These are phyloP conservation scores for Apiospora malaysiana DNA, from an alignment of 2,329 filamentous ascomycete genomes.

Conservation along the genomic window DNA sequence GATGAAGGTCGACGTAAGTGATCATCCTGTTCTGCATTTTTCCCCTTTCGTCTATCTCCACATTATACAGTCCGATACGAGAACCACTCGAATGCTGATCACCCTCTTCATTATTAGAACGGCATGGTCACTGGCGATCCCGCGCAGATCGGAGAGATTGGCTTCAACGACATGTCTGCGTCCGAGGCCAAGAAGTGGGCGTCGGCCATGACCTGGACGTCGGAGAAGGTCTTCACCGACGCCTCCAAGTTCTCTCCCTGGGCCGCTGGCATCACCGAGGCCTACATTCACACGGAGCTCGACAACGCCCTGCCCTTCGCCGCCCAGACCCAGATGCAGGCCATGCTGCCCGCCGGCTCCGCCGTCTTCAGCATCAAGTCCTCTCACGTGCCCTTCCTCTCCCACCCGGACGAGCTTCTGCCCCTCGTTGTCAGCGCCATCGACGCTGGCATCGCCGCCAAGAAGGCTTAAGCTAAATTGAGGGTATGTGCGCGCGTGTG, in stretches of 20 bases:
- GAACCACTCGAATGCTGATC: neutral
- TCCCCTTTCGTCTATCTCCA: neutral
- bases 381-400: constrained; percentile 21
- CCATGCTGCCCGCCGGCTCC: constrained; percentile 21
- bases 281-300: constrained; percentile 21
- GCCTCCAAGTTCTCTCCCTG: constrained; percentile 21
- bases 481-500: neutral
- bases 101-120: neutral
- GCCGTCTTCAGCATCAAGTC: constrained; percentile 22
- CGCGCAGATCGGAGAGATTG: constrained; percentile 1
- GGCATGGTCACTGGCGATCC: constrained; percentile 13
- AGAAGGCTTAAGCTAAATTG: neutral
- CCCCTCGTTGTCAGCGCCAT: constrained; percentile 11
- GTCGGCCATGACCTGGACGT: constrained; percentile 22
- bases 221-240: constrained; percentile 23
- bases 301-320: constrained; percentile 20
- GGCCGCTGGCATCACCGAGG: constrained; percentile 18
- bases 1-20: constrained; percentile 15
- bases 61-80: neutral
- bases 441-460: neutral
- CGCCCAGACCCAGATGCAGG: constrained; percentile 21
- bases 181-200: constrained; percentile 13
- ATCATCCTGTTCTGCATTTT: neutral
- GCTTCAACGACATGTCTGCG: constrained; percentile 21
- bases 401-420: constrained; percentile 19